Evolutionary conservation across 2,329 filamentous ascomycete genomes (phyloP).

Genomic region (Aspergillus pseudoviridinutans): DNA sequence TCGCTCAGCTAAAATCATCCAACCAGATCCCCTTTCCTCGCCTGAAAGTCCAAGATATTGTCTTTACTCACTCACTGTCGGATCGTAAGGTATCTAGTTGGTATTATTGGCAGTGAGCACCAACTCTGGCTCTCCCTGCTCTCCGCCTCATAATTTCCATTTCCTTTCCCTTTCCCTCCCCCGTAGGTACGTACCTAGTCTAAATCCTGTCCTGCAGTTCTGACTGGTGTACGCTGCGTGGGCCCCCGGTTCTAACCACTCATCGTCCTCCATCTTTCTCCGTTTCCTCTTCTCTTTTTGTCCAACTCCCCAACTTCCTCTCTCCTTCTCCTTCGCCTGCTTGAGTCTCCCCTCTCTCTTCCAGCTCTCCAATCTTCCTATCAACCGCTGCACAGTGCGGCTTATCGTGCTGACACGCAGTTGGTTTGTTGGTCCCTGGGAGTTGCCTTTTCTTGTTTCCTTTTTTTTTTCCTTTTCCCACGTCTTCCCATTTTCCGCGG

Average conservation of each 20-base stretch:
- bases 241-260: conserved; percentile 13
- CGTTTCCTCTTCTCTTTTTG: conserved; percentile 15
- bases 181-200: conserved; percentile 7
- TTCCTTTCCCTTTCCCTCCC: conserved; percentile 10
- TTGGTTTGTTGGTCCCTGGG: conserved; percentile 20
- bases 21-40: neutral
- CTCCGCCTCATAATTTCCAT: conserved; percentile 12
- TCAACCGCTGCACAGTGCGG: conserved; percentile 27
- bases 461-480: conserved; percentile 6
- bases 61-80: neutral
- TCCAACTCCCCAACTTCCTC: conserved; percentile 19
- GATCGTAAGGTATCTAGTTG: neutral
- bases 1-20: neutral
- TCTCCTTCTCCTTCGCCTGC: conserved; percentile 11
- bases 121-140: conserved; percentile 5
- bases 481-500: conserved; percentile 6
- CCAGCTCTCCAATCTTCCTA: conserved; percentile 14
- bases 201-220: neutral
- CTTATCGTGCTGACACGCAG: conserved; percentile 28
- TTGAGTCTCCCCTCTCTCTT: conserved; percentile 8
- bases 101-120: neutral
- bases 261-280: conserved; percentile 9
- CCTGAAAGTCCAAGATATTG: neutral
- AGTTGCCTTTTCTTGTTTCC: conserved; percentile 7
- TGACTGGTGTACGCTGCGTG: conserved; percentile 9